phyloP scores from a whole-genome alignment of 305 asterid species.

The Euphrasia arctica region DNA sequence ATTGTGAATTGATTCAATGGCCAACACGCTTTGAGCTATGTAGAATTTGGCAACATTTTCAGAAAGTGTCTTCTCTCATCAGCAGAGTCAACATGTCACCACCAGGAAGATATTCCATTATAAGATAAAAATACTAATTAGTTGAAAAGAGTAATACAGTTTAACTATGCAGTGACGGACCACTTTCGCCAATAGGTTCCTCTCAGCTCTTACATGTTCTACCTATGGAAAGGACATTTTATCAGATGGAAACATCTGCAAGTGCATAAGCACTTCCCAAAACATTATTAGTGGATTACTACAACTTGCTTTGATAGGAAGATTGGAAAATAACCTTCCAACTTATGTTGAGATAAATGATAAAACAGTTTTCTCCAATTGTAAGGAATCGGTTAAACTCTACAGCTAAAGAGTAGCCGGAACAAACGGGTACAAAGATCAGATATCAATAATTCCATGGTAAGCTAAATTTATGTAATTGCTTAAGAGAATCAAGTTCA shows the following conservation, averaged over 20 bases:
- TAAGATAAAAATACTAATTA: slow-evolving; percentile 77
- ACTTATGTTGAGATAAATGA: slow-evolving; percentile 5
- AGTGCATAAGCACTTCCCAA: slow-evolving; percentile 12
- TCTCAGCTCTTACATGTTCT: slow-evolving; percentile 80
- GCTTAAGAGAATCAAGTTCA: slow-evolving; percentile 4
- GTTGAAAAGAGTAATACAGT: slow-evolving; percentile 87
- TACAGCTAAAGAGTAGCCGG: slow-evolving; percentile 1
- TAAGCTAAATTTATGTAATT: neutral
- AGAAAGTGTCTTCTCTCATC: slow-evolving; percentile 73
- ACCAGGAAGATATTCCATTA: slow-evolving; percentile 92
- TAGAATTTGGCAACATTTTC: neutral
- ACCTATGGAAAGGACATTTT: slow-evolving; percentile 38
- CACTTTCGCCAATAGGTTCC: slow-evolving; percentile 90
- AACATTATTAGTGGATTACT: slow-evolving; percentile 3
- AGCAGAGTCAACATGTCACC: slow-evolving; percentile 92
- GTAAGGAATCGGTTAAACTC: neutral
- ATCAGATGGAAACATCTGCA: slow-evolving; percentile 10
- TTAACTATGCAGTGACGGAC: slow-evolving; percentile 73
- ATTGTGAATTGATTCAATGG: neutral
- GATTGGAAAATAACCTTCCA: neutral
- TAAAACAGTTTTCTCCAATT: neutral
- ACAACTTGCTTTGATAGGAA: slow-evolving; percentile 12
- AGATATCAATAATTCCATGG: neutral
- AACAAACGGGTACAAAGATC: neutral
- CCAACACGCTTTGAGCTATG: neutral